These are phyloP conservation scores for Tuber calosporum DNA, from an alignment of 495 filamentous ascomycete genomes.

Conservation along the genomic window DNA sequence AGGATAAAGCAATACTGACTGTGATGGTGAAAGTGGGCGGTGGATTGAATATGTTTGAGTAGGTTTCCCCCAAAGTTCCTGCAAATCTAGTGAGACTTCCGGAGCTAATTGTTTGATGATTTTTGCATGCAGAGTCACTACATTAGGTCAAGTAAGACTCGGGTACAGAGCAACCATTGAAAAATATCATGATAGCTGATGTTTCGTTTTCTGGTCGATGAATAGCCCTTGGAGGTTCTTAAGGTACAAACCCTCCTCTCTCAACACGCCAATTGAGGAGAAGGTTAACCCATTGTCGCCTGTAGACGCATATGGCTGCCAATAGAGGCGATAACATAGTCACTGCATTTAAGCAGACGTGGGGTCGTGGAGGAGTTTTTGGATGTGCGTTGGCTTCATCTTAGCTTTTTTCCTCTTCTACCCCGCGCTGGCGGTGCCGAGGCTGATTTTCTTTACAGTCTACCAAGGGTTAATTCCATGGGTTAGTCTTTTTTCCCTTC, in stretches of 20 bases:
- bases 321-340: slow-evolving; percentile 84
- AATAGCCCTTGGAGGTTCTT: slow-evolving; percentile 87
- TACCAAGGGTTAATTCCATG: slow-evolving; percentile 99
- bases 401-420: slow-evolving; percentile 6
- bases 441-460: slow-evolving; percentile 51
- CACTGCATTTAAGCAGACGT: slow-evolving; percentile 74
- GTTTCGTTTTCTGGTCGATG: slow-evolving; percentile 32
- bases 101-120: slow-evolving; percentile 16
- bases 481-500: slow-evolving; percentile 44
- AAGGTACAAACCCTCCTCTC: slow-evolving; percentile 48
- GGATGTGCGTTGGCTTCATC: slow-evolving; percentile 68
- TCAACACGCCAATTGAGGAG: neutral
- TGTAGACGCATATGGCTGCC: slow-evolving; percentile 88
- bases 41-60: slow-evolving; percentile 96
- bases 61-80: slow-evolving; percentile 45
- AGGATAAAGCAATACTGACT: slow-evolving; percentile 9
- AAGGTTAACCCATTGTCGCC: slow-evolving; percentile 10
- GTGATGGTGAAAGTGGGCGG: slow-evolving; percentile 59
- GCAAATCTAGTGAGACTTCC: neutral
- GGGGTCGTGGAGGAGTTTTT: slow-evolving; percentile 85
- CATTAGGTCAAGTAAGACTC: slow-evolving; percentile 64
- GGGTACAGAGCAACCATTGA: neutral
- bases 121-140: slow-evolving; percentile 57
- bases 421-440: neutral
- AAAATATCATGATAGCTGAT: slow-evolving; percentile 26